A percentile compares a stretch with the other conserved stretches of the same genome.
phyloP scores from a whole-genome alignment of 2,329 filamentous ascomycete genomes.

The Teratosphaeriaceae sp. region DNA sequence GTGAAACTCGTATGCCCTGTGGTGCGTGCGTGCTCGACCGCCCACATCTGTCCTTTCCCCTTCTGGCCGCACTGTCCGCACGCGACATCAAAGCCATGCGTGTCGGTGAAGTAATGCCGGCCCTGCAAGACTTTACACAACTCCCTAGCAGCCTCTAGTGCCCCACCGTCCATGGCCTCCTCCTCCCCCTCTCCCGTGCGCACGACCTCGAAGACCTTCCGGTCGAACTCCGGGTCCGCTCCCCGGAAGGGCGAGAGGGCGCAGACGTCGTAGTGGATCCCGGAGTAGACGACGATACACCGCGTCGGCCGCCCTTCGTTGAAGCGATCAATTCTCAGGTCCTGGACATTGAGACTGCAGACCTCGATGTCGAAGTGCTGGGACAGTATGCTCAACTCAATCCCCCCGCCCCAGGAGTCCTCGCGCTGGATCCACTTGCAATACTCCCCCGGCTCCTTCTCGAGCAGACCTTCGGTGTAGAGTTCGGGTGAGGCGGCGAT shows the following conservation, averaged over 20 bases:
- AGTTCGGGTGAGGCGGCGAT: slow-evolving; percentile 67
- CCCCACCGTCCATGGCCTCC: slow-evolving; percentile 42
- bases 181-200: slow-evolving; percentile 28
- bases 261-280: slow-evolving; percentile 89
- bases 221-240: slow-evolving; percentile 66
- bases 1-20: slow-evolving; percentile 46
- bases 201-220: slow-evolving; percentile 60
- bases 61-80: slow-evolving; percentile 69
- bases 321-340: slow-evolving; percentile 62
- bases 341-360: slow-evolving; percentile 73
- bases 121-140: slow-evolving; percentile 55
- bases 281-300: slow-evolving; percentile 81
- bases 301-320: slow-evolving; percentile 65
- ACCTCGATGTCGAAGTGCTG: slow-evolving; percentile 82
- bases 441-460: slow-evolving; percentile 64
- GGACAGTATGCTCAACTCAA: slow-evolving; percentile 80
- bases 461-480: slow-evolving; percentile 72
- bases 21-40: slow-evolving; percentile 54
- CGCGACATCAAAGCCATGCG: slow-evolving; percentile 66
- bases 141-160: slow-evolving; percentile 52
- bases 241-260: slow-evolving; percentile 61
- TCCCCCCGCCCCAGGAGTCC: slow-evolving; percentile 84
- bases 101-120: slow-evolving; percentile 84
- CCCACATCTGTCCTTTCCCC: slow-evolving; percentile 59
- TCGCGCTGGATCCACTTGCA: slow-evolving; percentile 73